A percentile compares a stretch with the other conserved stretches of the same genome.
phyloP scores from a whole-genome alignment of 164 flowering plant genomes.

The Stephania cephalantha region DNA sequence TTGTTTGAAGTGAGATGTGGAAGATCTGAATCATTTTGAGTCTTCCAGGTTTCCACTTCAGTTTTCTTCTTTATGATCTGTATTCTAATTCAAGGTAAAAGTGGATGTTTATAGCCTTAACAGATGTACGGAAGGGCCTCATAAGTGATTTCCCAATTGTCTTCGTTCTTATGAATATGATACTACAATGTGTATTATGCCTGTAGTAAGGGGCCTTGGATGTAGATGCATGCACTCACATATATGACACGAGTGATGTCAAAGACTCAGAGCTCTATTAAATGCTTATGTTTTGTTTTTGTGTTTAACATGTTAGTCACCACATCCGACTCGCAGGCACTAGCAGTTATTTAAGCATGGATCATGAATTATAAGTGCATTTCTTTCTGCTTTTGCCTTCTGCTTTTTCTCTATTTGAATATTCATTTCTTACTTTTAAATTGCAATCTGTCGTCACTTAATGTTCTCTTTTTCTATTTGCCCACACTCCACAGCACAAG shows the following conservation, averaged over 20 bases:
- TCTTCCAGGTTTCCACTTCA: neutral
- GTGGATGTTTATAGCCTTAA: neutral
- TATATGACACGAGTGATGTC: neutral
- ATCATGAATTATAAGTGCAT: neutral
- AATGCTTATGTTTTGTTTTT: neutral
- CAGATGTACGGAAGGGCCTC: neutral
- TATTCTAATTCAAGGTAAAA: neutral
- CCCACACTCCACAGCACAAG: constrained; percentile 45
- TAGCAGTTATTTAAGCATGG: neutral
- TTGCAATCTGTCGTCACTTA: neutral
- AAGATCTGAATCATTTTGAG: neutral
- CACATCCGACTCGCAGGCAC: neutral
- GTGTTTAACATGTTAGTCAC: neutral
- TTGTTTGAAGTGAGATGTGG: neutral
- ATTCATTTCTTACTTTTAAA: neutral
- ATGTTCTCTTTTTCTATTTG: neutral
- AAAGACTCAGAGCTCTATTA: neutral
- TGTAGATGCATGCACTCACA: neutral
- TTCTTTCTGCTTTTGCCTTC: neutral
- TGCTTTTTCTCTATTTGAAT: neutral
- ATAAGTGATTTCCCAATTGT: neutral
- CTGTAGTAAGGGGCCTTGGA: neutral
- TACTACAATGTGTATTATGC: neutral
- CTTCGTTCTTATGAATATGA: neutral
- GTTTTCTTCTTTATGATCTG: too few species aligned